Conservation (phyloP, 176 grass and related monocot species). For the Rhynchospora tenuis region DNA sequence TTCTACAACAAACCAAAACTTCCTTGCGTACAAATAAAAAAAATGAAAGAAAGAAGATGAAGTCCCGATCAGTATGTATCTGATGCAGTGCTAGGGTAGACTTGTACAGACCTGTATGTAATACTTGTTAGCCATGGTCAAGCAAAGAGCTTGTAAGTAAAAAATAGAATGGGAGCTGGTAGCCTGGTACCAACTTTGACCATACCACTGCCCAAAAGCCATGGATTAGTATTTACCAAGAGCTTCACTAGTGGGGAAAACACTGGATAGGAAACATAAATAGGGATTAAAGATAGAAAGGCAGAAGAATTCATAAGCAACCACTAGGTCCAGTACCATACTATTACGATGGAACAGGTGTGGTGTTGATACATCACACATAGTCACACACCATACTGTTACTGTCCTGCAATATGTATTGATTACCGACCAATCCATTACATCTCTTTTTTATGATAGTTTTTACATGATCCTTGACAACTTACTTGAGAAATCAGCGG, state of each 20-base stretch:
- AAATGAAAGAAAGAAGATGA: not conserved
- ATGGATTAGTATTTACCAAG: not conserved
- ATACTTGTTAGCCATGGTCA: not conserved
- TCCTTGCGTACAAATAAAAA: not conserved
- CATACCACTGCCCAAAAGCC: not conserved
- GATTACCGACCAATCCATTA: not conserved
- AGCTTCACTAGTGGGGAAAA: not conserved
- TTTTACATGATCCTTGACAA: not conserved
- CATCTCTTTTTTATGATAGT: not conserved
- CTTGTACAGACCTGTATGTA: conserved; percentile 2
- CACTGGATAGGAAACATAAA: not conserved
- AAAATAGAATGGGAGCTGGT: not conserved
- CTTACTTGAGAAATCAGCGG: conserved; percentile 14
- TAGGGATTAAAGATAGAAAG: not conserved
- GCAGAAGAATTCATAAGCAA: not conserved
- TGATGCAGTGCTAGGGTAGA: not conserved
- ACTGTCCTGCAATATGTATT: not conserved
- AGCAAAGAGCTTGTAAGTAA: not conserved
- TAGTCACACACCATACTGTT: not conserved
- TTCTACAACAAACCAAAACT: not conserved
- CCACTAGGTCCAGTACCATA: not conserved
- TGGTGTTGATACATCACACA: not conserved
- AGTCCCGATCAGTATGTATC: not conserved
- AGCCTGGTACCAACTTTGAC: not conserved
- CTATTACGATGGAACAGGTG: not conserved